phyloP scores from a whole-genome alignment of 1,284 basidiomycete genomes.

The Apiotrichum siamense region DNA sequence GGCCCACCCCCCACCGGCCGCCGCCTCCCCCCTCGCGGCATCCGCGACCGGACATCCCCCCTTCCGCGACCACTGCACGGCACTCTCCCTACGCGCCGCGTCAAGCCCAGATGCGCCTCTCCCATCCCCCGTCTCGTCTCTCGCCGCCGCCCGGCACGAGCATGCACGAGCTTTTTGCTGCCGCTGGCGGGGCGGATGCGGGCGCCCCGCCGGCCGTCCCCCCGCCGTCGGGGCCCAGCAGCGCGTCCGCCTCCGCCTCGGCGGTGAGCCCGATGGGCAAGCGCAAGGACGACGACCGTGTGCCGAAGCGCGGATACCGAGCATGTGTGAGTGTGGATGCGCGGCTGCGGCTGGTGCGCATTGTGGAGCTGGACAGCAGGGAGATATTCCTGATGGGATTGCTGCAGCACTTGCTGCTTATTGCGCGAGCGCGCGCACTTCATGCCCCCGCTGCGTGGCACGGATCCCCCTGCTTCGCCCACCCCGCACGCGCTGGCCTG shows the following conservation, averaged over 20 bases:
- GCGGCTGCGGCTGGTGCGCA: too few species aligned
- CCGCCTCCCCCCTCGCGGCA: too few species aligned
- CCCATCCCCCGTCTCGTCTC: conserved; percentile 29
- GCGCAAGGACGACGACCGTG: conserved; percentile 21
- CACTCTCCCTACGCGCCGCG: too few species aligned
- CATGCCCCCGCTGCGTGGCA: too few species aligned
- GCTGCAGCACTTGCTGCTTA: neutral
- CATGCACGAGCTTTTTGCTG: conserved; percentile 13
- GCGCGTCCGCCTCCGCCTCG: too few species aligned
- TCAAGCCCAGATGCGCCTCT: conserved; percentile 15
- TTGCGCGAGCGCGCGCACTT: neutral
- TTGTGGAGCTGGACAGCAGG: too few species aligned
- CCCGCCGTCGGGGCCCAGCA: neutral
- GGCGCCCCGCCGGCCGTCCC: neutral
- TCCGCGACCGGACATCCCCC: too few species aligned
- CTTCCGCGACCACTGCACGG: too few species aligned
- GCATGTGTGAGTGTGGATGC: conserved; percentile 32
- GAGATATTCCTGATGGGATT: neutral
- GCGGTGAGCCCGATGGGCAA: too few species aligned
- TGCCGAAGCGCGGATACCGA: conserved; percentile 40
- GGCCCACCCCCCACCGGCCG: too few species aligned
- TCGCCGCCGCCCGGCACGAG: conserved; percentile 28
- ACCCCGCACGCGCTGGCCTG: too few species aligned
- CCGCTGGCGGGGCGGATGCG: neutral
- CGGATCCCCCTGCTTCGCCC: too few species aligned